Evolutionary conservation across 306 rosid species (phyloP).

Genomic region (Quercus rubra): DNA sequence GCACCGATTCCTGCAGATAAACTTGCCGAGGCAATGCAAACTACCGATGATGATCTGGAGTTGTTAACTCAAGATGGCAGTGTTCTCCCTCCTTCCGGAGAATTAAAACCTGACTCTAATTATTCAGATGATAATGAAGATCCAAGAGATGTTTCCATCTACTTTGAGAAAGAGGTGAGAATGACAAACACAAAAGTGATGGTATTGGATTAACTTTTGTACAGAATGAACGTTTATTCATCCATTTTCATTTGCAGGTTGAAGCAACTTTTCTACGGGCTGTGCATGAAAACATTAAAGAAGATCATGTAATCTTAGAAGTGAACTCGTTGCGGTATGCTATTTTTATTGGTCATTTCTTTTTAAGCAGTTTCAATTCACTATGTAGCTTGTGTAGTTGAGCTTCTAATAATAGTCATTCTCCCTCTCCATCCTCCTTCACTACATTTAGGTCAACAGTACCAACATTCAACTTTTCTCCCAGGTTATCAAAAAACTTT

Average conservation of each 20-base stretch:
- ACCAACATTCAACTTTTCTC: too few relatives aligned
- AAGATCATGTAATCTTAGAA: constrained; percentile 68
- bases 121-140: constrained; percentile 65
- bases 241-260: constrained; percentile 53
- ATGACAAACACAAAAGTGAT: constrained; percentile 12
- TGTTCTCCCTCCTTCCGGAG: constrained; percentile 80
- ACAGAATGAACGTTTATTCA: constrained; percentile 13
- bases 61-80: constrained; percentile 53
- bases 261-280: constrained; percentile 94
- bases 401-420: neutral
- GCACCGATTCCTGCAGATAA: constrained; percentile 89
- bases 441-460: neutral
- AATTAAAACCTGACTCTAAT: constrained; percentile 57
- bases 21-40: constrained; percentile 55
- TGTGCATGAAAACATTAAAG: constrained; percentile 82
- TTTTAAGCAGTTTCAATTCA: neutral
- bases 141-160: constrained; percentile 53
- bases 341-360: neutral
- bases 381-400: neutral
- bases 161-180: constrained; percentile 83
- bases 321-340: constrained; percentile 82
- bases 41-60: constrained; percentile 64
- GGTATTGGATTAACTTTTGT: neutral
- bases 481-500: too few relatives aligned
- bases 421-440: neutral